Evolutionary conservation across 176 grass and related monocot species (phyloP).

Genomic region (Hordeum vulgare): MorexV3_pseudomolecules_assembly NC_058524.1:624175132-624175631

Average conservation of each 20-base stretch:
- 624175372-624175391: conserved; percentile 48
- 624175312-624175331: conserved; percentile 17
- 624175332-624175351: conserved; percentile 14
- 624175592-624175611: conserved; percentile 88
- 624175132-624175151: not conserved
- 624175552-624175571: conserved; percentile 61
- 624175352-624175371: conserved; percentile 27
- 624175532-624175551: conserved; percentile 23
- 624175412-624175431: conserved; percentile 15
- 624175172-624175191: not conserved
- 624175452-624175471: conserved; percentile 11
- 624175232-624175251: conserved; percentile 67
- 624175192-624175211: not conserved
- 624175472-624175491: conserved; percentile 79
- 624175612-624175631: conserved; percentile 42
- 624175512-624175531: conserved; percentile 25
- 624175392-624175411: conserved; percentile 12
- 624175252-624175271: conserved; percentile 66
- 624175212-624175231: conserved; percentile 38
- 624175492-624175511: conserved; percentile 72
- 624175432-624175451: not conserved
- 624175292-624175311: conserved; percentile 30
- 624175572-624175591: conserved; percentile 70
- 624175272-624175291: conserved; percentile 89
- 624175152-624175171: not conserved